phyloP scores from a whole-genome alignment of 495 filamentous ascomycete species.

The Trichoderma erinaceum region DNA sequence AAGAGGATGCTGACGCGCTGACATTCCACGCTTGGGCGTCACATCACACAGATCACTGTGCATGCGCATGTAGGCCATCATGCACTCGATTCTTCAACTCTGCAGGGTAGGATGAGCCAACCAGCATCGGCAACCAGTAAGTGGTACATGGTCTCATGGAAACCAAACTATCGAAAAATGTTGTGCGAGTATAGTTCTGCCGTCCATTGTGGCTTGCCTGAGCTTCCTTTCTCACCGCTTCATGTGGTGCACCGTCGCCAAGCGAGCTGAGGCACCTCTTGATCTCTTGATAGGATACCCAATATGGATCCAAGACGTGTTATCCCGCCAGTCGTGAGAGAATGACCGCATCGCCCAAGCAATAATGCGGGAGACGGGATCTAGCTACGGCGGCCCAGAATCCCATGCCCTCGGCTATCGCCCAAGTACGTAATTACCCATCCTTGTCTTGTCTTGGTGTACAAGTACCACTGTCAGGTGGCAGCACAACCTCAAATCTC shows the following conservation, averaged over 20 bases:
- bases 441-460: not conserved
- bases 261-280: slow-evolving; percentile 8
- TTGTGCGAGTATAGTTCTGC: not conserved
- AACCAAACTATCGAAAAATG: not conserved
- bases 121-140: not conserved
- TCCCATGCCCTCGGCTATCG: slow-evolving; percentile 4
- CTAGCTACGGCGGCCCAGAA: not conserved
- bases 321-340: not conserved
- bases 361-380: not conserved
- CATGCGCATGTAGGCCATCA: slow-evolving; percentile 13
- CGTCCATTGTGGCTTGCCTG: not conserved
- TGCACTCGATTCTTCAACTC: not conserved
- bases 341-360: slow-evolving; percentile 8
- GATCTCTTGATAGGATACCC: slow-evolving; percentile 4
- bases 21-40: not conserved
- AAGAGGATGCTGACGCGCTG: not conserved
- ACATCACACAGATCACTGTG: slow-evolving; percentile 12
- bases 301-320: not conserved
- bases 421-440: not conserved
- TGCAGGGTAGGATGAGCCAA: slow-evolving; percentile 3
- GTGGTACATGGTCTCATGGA: not conserved
- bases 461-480: not conserved
- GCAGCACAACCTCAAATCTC: slow-evolving; percentile 3
- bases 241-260: not conserved
- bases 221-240: slow-evolving; percentile 7